Evolutionary conservation across 305 asterid species (phyloP), one percentile per base, ranked within the genome.

Genomic region (Fraxinus platypoda): DNA sequence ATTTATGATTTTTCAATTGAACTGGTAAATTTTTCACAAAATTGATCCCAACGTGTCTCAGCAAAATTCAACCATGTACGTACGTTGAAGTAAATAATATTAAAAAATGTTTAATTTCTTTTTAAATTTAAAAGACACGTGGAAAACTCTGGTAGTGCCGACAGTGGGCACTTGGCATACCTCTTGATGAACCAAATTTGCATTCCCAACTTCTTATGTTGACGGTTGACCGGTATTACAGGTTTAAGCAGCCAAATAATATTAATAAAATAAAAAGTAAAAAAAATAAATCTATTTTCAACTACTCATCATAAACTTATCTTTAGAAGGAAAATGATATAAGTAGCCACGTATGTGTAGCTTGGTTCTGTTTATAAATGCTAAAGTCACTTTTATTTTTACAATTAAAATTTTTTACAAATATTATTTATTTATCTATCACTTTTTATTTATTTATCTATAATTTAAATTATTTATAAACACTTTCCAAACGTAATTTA

Each of bases 211-310:
- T 74, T 52, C 83, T 79, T 17, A 30, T 57, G 12, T 37, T 13
- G 79, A 81, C 83, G 34, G 34, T 3, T 31, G 34, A 31, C 34
- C 84, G 87, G 80, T 86, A 83, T 83, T 83, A 75, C 87, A 83
- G 87, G 87, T 86, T 86, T 70, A 80, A 49, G 72, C 34, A 68
- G 68, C 6, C 26, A 74, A 8, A 30, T 0, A 57, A 41, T 41
- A 41, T 35, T 49, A 19, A 72, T 30, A 4, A 21, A 31, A 30
- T 4, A 2, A 38, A 33, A 71, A 28, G n/a, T n/a, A n/a, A n/a
- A n/a, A n/a, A n/a, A n/a, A n/a, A 70, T 11, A 8, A 1, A 8
- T 37, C 2, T 41, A 41, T 9, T 41, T 11, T 11, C 52, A 11
- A 41, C 2, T 2, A 38, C 13, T 8, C 9, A 28, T 25, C 17